phyloP scores from a whole-genome alignment of 306 rosid species.

The Abrus pulchellus region DNA sequence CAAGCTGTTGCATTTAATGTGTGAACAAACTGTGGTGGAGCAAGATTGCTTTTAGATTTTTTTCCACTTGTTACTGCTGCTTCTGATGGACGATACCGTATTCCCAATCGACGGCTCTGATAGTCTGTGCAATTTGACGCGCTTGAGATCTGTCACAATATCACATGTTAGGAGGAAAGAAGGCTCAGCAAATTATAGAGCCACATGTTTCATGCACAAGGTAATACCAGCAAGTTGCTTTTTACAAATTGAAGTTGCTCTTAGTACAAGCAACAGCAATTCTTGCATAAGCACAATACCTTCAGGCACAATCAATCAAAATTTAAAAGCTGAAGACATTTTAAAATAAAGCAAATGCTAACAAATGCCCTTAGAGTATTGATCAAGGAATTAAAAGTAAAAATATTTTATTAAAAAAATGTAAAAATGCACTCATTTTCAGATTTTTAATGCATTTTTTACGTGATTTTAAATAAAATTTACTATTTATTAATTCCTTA shows the following conservation, averaged over 20 bases:
- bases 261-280: not conserved
- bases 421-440: too few species aligned
- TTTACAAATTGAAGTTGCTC: conserved; percentile 29
- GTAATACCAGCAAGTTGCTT: conserved; percentile 20
- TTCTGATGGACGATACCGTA: conserved; percentile 83
- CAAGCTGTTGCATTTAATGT: conserved; percentile 97
- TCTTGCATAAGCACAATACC: not conserved
- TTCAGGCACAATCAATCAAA: not conserved
- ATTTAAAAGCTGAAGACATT: not conserved
- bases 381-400: too few species aligned
- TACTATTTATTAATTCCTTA: too few species aligned
- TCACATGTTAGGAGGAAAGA: conserved; percentile 24
- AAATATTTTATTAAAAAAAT: too few species aligned
- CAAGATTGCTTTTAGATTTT: conserved; percentile 71
- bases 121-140: conserved; percentile 91
- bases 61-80: conserved; percentile 54
- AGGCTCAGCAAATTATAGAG: conserved; percentile 21
- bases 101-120: conserved; percentile 87
- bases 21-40: conserved; percentile 85
- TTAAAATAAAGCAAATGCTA: not conserved
- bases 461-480: too few species aligned
- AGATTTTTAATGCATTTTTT: too few species aligned
- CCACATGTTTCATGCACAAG: not conserved
- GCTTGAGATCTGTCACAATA: conserved; percentile 79
- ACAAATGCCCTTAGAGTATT: too few species aligned